Evolutionary conservation across 768 basidiomycete species (phyloP), one percentile per base, ranked within the genome.

Genomic region (Suillus lakei): DNA sequence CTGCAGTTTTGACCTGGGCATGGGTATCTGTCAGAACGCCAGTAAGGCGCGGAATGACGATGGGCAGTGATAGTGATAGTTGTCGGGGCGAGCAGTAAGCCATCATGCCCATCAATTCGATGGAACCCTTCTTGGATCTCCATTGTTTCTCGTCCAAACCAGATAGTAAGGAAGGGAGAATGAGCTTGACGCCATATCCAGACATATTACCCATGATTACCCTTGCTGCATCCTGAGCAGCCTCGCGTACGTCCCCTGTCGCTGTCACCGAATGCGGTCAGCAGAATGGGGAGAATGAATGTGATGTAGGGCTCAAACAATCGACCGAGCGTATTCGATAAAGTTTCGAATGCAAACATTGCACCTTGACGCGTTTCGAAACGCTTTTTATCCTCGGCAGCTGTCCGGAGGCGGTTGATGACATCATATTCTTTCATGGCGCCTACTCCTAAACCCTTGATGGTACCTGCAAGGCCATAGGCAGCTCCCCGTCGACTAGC

Each of bases 131-230:
- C 81, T 99, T 99, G 1, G 95, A 94, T 16, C 98, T 85, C 98
- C 98, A 99, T 73, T 99, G 97, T 74, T 97, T 98, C 76, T 99
- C 98, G 69, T 99, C 96, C 60, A 99, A 80, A 28, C 96, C 96
- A 44, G 90, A 90, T 12, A 99, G 83, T 26, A 99, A 77, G 2
- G 92, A 91, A 0, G 98, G 97, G 18, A 99, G 79, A 66, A 99
- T 95, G 53, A 96, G 87, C 79, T 99, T 99, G 73, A 99, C 91
- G 41, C 96, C 96, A 74, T 98, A 95, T 1, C 91, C 95, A 18
- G 95, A 96, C 75, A 99, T 84, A 68, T 93, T 92, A 1, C 89
- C 91, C 98, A 99, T 99, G 80, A 99, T 96, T 38, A 95, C 88
- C 56, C 91, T 89, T 4, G 95, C 88, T 2, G 98, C 91, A 67